Evolutionary conservation across 2,329 filamentous ascomycete genomes (phyloP).

Genomic region (Aspergillus terreus): DNA sequence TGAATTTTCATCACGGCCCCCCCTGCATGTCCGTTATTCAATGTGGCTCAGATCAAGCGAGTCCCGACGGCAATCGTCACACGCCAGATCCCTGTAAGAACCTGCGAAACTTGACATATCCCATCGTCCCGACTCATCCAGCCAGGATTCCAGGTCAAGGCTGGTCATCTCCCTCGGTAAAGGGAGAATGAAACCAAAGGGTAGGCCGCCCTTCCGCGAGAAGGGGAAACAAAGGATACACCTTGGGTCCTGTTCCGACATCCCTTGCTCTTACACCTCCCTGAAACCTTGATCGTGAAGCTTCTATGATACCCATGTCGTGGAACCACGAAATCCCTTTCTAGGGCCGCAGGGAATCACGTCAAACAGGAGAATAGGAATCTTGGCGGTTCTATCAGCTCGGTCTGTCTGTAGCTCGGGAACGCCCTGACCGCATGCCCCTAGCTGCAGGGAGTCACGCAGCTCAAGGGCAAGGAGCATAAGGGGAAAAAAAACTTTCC

Average conservation of each 20-base stretch:
- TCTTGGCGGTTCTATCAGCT: no score
- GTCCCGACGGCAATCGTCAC: background rate
- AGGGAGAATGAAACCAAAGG: background rate
- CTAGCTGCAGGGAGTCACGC: background rate
- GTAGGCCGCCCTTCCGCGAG: background rate
- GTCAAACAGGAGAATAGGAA: background rate
- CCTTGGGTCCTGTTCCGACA: background rate
- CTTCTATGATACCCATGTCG: background rate
- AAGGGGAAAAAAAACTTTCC: background rate
- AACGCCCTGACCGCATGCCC: no score
- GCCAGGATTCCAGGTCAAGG: background rate
- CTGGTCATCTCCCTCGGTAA: background rate
- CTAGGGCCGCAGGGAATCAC: background rate
- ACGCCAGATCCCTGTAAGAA: background rate
- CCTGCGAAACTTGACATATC: constrained; percentile 13
- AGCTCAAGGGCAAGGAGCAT: background rate
- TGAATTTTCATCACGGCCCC: background rate
- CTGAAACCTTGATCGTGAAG: background rate
- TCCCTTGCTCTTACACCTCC: constrained; percentile 13
- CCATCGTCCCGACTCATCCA: constrained; percentile 1
- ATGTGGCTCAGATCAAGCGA: constrained; percentile 9
- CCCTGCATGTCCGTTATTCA: constrained; percentile 18
- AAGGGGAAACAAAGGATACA: background rate
- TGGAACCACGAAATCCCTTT: background rate
- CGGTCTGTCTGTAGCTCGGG: no score